Percentiles rank a stretch among this genome's conserved stretches.
phyloP scores from a whole-genome alignment of 768 basidiomycete species.

The Sarcomyxa edulis region DNA sequence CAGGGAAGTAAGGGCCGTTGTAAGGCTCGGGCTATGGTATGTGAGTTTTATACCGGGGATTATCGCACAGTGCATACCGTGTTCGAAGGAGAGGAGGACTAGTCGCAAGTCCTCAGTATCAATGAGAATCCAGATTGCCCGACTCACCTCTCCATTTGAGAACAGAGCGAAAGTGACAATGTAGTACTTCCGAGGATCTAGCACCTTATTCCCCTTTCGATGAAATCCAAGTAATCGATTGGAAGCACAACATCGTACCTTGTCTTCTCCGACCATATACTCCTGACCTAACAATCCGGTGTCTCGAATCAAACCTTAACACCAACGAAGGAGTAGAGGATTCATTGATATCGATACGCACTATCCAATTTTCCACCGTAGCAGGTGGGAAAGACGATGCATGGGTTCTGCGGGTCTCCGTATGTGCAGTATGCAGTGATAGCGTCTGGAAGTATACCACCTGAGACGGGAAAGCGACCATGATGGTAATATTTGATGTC shows the following conservation, averaged over 20 bases:
- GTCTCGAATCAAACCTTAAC: constrained; percentile 7
- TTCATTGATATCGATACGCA: constrained; percentile 18
- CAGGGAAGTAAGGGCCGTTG: constrained; percentile 56
- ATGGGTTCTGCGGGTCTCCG: constrained; percentile 46
- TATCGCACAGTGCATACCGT: constrained; percentile 31
- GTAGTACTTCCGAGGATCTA: constrained; percentile 49
- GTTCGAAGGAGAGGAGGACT: constrained; percentile 62
- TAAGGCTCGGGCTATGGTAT: constrained; percentile 41
- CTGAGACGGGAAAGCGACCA: constrained; percentile 45
- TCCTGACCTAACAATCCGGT: constrained; percentile 31
- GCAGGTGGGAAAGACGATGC: constrained; percentile 53
- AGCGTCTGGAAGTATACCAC: constrained; percentile 50
- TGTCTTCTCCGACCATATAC: constrained; percentile 44
- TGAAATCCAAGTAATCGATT: neutral
- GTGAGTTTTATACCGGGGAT: too few relatives aligned
- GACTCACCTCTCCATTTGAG: constrained; percentile 50
- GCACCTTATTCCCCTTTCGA: constrained; percentile 22
- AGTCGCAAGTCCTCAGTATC: neutral
- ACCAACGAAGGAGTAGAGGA: too few relatives aligned
- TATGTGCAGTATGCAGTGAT: constrained; percentile 54
- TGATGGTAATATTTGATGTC: constrained; percentile 45
- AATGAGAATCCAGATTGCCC: neutral
- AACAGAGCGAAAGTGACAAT: constrained; percentile 54
- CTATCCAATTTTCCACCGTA: constrained; percentile 50
- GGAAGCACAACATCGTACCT: constrained; percentile 23